Percentiles rank a stretch among this genome's conserved stretches.
These are phyloP conservation scores for Paecilomyces dactylethromorphus DNA, from an alignment of 2,329 filamentous ascomycete species.

Conservation along the genomic window DNA sequence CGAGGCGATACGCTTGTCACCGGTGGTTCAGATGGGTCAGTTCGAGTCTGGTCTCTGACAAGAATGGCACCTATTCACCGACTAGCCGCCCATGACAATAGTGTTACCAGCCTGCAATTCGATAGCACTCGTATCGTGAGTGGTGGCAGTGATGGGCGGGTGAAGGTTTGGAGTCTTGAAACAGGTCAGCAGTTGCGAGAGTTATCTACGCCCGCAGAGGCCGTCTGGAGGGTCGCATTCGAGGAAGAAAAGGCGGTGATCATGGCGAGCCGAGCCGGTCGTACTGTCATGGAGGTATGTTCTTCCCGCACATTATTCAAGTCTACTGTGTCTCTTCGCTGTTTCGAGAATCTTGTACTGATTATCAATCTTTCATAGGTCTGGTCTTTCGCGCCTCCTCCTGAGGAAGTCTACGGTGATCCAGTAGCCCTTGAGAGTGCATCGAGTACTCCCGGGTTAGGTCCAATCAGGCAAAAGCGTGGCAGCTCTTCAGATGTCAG, in stretches of 20 bases:
- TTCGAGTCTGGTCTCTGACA: slow-evolving; percentile 90
- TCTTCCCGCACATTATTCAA: not conserved
- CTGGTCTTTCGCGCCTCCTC: slow-evolving; percentile 86
- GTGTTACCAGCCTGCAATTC: slow-evolving; percentile 94
- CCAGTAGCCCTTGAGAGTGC: slow-evolving; percentile 22
- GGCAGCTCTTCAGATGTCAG: slow-evolving; percentile 4
- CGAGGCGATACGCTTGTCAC: slow-evolving; percentile 91
- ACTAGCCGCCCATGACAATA: slow-evolving; percentile 94
- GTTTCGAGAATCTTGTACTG: slow-evolving; percentile 1
- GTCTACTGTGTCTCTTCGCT: slow-evolving; percentile 3
- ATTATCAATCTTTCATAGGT: slow-evolving; percentile 52
- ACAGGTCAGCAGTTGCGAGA: slow-evolving; percentile 86
- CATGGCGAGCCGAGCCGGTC: slow-evolving; percentile 74
- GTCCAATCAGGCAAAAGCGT: slow-evolving; percentile 12
- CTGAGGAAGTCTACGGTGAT: slow-evolving; percentile 23
- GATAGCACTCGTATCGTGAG: slow-evolving; percentile 93
- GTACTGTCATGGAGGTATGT: slow-evolving; percentile 95
- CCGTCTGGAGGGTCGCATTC: slow-evolving; percentile 96
- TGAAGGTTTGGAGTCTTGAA: slow-evolving; percentile 97
- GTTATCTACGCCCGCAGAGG: slow-evolving; percentile 83
- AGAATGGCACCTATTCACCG: slow-evolving; percentile 89
- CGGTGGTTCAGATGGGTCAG: slow-evolving; percentile 90
- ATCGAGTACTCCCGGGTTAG: slow-evolving; percentile 25
- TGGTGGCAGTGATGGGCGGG: slow-evolving; percentile 91
- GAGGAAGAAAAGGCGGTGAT: slow-evolving; percentile 98